phyloP scores from a whole-genome alignment of 768 basidiomycete genomes.

The Amanita molliuscula region DNA sequence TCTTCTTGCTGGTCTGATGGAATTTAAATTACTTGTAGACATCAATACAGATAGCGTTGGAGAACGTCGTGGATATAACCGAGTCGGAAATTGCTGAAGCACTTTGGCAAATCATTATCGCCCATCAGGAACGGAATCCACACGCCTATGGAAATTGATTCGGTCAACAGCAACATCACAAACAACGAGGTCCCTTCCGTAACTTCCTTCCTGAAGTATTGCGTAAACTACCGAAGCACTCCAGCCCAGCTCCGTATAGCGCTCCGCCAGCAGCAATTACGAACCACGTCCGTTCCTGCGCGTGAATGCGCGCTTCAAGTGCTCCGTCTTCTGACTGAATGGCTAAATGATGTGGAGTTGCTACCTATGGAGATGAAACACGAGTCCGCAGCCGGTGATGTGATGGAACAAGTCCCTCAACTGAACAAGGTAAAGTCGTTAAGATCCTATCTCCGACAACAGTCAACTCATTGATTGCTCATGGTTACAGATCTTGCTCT shows the following conservation, averaged over 20 bases:
- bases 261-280: constrained; percentile 21
- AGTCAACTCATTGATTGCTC: background rate
- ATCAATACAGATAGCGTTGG: constrained; percentile 41
- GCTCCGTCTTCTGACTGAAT: constrained; percentile 6
- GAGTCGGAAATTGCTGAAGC: constrained; percentile 53
- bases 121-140: constrained; percentile 5
- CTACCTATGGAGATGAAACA: constrained; percentile 23
- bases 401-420: constrained; percentile 24
- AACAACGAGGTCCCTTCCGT: constrained; percentile 17
- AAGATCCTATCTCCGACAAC: background rate
- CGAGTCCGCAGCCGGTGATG: constrained; percentile 10
- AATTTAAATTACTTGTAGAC: constrained; percentile 18
- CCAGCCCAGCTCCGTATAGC: constrained; percentile 35
- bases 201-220: constrained; percentile 23
- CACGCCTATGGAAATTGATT: constrained; percentile 31
- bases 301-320: background rate
- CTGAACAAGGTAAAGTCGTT: constrained; percentile 27
- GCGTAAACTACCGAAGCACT: constrained; percentile 28
- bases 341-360: constrained; percentile 22
- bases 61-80: constrained; percentile 48
- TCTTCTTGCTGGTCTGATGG: background rate
- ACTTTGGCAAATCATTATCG: constrained; percentile 31
- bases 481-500: constrained; percentile 35
- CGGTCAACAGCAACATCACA: constrained; percentile 8
- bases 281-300: background rate